Percentiles rank a stretch among this genome's conserved stretches.
These are phyloP conservation scores for Metschnikowia continentalis DNA, from an alignment of 805 yeast species.

Conservation along the genomic window DNA sequence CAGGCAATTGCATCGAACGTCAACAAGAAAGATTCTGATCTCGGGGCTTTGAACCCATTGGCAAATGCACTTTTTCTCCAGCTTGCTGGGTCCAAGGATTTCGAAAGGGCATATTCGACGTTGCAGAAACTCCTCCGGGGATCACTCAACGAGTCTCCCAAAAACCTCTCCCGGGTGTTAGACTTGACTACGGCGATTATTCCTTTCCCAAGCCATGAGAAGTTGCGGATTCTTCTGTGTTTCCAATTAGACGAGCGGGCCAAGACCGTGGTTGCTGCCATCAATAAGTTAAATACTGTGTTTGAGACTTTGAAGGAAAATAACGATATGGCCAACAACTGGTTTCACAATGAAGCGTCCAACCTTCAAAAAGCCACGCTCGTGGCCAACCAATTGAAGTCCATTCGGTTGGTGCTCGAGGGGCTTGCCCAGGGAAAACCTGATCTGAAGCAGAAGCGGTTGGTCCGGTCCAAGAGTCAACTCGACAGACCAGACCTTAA, in stretches of 20 bases:
- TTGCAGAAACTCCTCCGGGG: conserved; percentile 27
- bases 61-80: conserved; percentile 56
- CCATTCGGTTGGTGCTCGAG: conserved; percentile 48
- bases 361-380: conserved; percentile 50
- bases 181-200: conserved; percentile 50
- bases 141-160: conserved; percentile 1
- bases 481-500: neutral
- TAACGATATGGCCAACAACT: conserved; percentile 35
- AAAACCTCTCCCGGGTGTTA: conserved; percentile 26
- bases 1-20: conserved; percentile 22
- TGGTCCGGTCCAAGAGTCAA: conserved; percentile 5
- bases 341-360: conserved; percentile 48
- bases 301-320: conserved; percentile 34
- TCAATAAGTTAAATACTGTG: conserved; percentile 32
- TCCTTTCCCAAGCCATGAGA: conserved; percentile 46
- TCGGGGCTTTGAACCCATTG: conserved; percentile 54
- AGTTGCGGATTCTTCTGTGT: conserved; percentile 35
- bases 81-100: conserved; percentile 45
- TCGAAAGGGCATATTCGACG: conserved; percentile 41
- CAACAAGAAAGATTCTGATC: conserved; percentile 18
- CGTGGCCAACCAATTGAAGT: conserved; percentile 52
- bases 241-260: conserved; percentile 32
- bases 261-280: conserved; percentile 25
- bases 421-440: conserved; percentile 24
- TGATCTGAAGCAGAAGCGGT: conserved; percentile 4